Base-by-base conservation (phyloP, 2,329 filamentous ascomycete species). In the Aspergillus sp. region DNA sequence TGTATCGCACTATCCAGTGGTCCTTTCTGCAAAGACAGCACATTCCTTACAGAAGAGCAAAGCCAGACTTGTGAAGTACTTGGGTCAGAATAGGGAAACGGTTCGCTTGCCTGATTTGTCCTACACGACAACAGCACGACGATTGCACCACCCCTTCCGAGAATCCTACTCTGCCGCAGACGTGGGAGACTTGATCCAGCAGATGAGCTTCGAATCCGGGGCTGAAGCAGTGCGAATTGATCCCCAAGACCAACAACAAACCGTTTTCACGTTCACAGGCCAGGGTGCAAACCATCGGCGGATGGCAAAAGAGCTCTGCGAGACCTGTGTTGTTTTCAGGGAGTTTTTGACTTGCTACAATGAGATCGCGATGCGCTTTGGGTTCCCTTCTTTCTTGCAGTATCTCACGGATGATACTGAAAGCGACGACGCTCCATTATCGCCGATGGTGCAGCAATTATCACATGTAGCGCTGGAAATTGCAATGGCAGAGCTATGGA, bases 121-220 rank as follows among this genome's bases (percentile, higher is more conserved):
- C 0, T 87, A 86, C 63, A 83, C 81, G 1, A 82, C 80, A 0
- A 86, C 82, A 4, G 85, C 84, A 9, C 64, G 74, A 32, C 68
- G 73, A 2, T 59, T 65, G 6, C 73, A 75, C 44, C 70, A 75
- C 51, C 52, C 54, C 12, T 64, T 61, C 51, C 52, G 62, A 19
- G 27, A 39, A 26, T 5, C 36, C 5, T 39, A 39, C 19, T 26
- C 6, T 1, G 36, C 27, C 5, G 26, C 36, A 3, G 27, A 9
- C 9, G 27, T 19, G 4, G 8, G 9, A 8, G 7, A 26, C 5
- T 8, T 39, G 9, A 27, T 39, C 26, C 8, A 19, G 19, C 19
- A 19, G 19, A 19, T 19, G 19, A 19, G 19, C 19, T 19, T 19
- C 19, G 19, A 19, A 19, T 19, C 19, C 19, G 19, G 19, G 19